These are phyloP conservation scores for Colletotrichum higginsianum DNA, from an alignment of 2,329 filamentous ascomycete genomes.

Conservation along the genomic window DNA sequence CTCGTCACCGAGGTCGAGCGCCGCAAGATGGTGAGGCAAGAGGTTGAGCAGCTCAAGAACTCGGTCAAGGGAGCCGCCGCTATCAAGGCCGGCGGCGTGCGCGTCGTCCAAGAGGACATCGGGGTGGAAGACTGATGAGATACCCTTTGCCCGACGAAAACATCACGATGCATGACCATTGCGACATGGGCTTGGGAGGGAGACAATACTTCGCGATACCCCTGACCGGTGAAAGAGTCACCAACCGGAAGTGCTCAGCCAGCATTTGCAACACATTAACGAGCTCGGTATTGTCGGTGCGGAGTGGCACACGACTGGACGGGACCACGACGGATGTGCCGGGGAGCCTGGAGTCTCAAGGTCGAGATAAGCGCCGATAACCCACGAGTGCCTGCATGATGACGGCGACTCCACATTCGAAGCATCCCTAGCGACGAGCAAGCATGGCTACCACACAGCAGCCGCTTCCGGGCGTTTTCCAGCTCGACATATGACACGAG, in stretches of 20 bases:
- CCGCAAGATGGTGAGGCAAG: slow-evolving; percentile 61
- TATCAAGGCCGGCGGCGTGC: slow-evolving; percentile 57
- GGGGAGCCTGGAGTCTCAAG: neutral
- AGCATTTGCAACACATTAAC: neutral
- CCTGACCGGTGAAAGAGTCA: neutral
- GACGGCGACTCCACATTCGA: neutral
- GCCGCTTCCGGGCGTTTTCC: neutral
- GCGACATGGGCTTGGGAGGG: neutral
- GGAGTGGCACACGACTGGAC: neutral
- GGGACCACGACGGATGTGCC: neutral
- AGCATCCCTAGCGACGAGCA: neutral
- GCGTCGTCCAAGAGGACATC: slow-evolving; percentile 58
- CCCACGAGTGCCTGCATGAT: neutral
- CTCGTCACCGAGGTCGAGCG: slow-evolving; percentile 81
- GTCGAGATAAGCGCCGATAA: neutral
- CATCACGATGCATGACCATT: neutral
- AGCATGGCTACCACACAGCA: neutral
- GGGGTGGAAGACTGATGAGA: slow-evolving; percentile 50
- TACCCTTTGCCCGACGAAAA: too few relatives aligned
- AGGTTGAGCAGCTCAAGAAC: slow-evolving; percentile 55
- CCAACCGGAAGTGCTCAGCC: neutral
- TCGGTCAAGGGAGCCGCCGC: slow-evolving; percentile 53
- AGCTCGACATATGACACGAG: neutral
- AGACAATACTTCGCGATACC: neutral
- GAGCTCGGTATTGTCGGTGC: neutral